phyloP scores from a whole-genome alignment of 345 rosid species.

The Aethionema arabicum region DNA sequence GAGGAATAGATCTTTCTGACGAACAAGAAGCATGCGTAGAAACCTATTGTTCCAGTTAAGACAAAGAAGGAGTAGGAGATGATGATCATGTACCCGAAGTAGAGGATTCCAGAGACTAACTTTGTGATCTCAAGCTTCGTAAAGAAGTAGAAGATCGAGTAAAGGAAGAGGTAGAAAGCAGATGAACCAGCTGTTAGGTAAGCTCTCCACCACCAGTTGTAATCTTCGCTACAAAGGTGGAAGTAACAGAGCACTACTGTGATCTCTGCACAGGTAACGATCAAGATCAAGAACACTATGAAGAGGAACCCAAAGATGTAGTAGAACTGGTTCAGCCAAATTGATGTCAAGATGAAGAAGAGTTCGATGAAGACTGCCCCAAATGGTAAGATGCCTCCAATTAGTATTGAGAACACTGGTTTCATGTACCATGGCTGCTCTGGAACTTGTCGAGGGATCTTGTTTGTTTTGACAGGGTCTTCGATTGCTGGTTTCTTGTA shows the following conservation, averaged over 20 bases:
- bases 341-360: slow-evolving; percentile 92
- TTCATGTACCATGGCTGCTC: slow-evolving; percentile 98
- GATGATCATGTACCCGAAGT: slow-evolving; percentile 89
- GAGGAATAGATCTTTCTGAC: slow-evolving; percentile 94
- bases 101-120: slow-evolving; percentile 83
- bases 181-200: slow-evolving; percentile 95
- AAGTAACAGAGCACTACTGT: slow-evolving; percentile 94
- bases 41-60: slow-evolving; percentile 91
- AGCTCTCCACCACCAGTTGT: slow-evolving; percentile 99
- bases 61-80: slow-evolving; percentile 89
- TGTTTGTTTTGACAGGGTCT: slow-evolving; percentile 91
- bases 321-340: slow-evolving; percentile 99
- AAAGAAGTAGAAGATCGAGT: slow-evolving; percentile 93
- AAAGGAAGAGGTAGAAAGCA: slow-evolving; percentile 90
- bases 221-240: slow-evolving; percentile 96
- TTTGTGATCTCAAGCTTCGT: slow-evolving; percentile 93
- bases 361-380: slow-evolving; percentile 98
- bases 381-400: slow-evolving; percentile 96
- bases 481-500: slow-evolving; percentile 90
- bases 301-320: slow-evolving; percentile 98
- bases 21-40: slow-evolving; percentile 97
- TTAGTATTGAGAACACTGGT: slow-evolving; percentile 83
- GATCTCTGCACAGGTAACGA: slow-evolving; percentile 94
- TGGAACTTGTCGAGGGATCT: slow-evolving; percentile 90
- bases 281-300: slow-evolving; percentile 78